Base-by-base conservation (phyloP, 106 monocot species). In the Acanthochlamys bracteata region DNA sequence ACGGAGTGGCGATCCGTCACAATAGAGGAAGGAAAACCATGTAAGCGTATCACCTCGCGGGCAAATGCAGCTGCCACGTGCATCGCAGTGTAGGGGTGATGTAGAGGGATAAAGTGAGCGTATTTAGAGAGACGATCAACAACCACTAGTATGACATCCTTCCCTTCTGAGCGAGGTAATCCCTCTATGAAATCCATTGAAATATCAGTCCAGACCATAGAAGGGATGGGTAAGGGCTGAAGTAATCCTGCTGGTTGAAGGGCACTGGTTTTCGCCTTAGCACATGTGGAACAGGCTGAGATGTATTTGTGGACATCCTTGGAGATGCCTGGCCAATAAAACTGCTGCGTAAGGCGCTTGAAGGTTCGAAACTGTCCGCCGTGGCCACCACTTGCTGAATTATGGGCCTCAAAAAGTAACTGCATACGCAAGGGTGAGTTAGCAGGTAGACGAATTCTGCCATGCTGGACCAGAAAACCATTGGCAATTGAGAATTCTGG, bases 111-210 rank as follows among this genome's bases (percentile, higher is more conserved):
- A 33, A 59, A 59, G 11, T 59, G 21, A 24, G 58, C 58, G 4
- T 22, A 22, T 24, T 59, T 59, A 7, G 58, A 59, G 7, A 59
- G 14, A 0, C 58, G 10, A 26, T 59, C 0, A 25, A 59, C 25
- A 13, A 51, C 51, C n/a, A 66, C 69, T 2, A 69, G 10, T 20
- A 58, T 69, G 14, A n/a, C 20, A 43, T 2, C 13, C 2, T 58
- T 19, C 0, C 24, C 1, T 24, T 17, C 12, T 7, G 19, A 19
- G 4, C 2, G 26, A 13, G 71, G 27, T 7, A 61, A 16, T 0
- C 53, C 40, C 10, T 2, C 20, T 12, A 71, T 61, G 15, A 62
- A 71, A 23, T 61, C 71, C 49, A 71, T 51, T 0, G 42, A 11
- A n/a, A 71, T 20, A 27, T 53, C 42, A 14, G 60, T 20, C 52